Evolutionary conservation across 2,329 filamentous ascomycete species (phyloP).

Genomic region (Sclerotinia sclerotiorum): DNA sequence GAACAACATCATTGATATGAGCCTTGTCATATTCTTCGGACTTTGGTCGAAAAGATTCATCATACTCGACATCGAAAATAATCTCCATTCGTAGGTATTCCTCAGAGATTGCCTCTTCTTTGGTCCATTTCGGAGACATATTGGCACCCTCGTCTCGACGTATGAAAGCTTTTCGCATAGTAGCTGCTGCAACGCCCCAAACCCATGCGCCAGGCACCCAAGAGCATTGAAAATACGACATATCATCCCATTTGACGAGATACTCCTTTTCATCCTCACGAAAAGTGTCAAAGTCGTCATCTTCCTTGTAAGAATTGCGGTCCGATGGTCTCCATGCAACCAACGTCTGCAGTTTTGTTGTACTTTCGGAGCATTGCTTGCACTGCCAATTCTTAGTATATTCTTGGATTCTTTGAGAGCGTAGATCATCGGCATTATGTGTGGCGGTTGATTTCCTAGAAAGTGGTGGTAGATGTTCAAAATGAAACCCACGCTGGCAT

Average conservation of each 20-base stretch:
- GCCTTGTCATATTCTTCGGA: slow-evolving; percentile 69
- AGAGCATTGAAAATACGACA: slow-evolving; percentile 76
- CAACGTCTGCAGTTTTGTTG: slow-evolving; percentile 70
- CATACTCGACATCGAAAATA: slow-evolving; percentile 77
- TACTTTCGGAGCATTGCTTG: slow-evolving; percentile 66
- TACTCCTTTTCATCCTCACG: slow-evolving; percentile 84
- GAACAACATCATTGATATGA: slow-evolving; percentile 69
- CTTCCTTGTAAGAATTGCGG: slow-evolving; percentile 54
- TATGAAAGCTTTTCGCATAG: slow-evolving; percentile 73
- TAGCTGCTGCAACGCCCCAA: slow-evolving; percentile 62
- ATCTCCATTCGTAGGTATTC: slow-evolving; percentile 86
- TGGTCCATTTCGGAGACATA: slow-evolving; percentile 64
- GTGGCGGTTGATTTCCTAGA: slow-evolving; percentile 41
- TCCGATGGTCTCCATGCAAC: slow-evolving; percentile 83
- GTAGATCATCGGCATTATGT: slow-evolving; percentile 50
- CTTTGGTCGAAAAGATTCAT: slow-evolving; percentile 50
- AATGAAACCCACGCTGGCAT: slow-evolving; percentile 80
- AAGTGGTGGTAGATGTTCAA: slow-evolving; percentile 68
- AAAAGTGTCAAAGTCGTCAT: slow-evolving; percentile 55
- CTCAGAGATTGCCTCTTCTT: slow-evolving; percentile 80
- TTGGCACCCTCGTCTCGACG: slow-evolving; percentile 64
- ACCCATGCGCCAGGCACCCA: slow-evolving; percentile 94
- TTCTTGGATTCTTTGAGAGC: slow-evolving; percentile 64
- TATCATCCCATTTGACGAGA: slow-evolving; percentile 79
- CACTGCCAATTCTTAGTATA: slow-evolving; percentile 79